Evolutionary conservation across 106 monocot genomes (phyloP).

Genomic region (Hemerocallis citrina): DNA sequence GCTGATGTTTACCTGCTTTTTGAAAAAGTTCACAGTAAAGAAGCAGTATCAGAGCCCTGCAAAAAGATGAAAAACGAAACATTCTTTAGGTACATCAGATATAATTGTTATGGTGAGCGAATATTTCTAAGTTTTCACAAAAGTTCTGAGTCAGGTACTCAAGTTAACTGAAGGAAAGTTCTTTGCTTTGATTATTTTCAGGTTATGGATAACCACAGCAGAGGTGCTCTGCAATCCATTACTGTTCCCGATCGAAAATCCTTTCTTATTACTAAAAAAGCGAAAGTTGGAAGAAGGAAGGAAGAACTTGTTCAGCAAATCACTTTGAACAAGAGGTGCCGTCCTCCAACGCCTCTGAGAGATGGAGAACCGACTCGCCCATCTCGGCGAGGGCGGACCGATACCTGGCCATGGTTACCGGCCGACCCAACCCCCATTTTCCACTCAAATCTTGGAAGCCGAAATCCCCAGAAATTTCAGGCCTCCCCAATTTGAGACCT

Average conservation of each 20-base stretch:
- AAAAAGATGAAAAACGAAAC: conserved; percentile 27
- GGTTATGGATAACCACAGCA: conserved; percentile 44
- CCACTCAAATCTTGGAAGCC: no score
- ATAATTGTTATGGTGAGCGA: conserved; percentile 26
- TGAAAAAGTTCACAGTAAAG: conserved; percentile 27
- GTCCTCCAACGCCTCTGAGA: no score
- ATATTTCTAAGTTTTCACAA: not conserved
- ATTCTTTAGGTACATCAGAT: conserved; percentile 19
- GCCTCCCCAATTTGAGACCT: no score
- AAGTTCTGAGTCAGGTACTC: not conserved
- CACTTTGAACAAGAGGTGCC: no score
- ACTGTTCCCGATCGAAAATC: conserved; percentile 68
- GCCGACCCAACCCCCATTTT: no score
- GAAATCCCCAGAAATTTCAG: no score
- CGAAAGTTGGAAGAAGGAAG: conserved; percentile 79
- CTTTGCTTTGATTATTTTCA: conserved; percentile 11
- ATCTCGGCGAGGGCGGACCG: no score
- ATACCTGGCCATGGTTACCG: no score
- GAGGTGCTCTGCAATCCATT: conserved; percentile 51
- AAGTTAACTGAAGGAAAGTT: not conserved
- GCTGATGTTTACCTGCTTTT: not conserved
- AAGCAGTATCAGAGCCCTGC: conserved; percentile 1
- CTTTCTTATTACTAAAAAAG: conserved; percentile 56
- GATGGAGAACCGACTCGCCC: no score
- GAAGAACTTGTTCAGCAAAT: conserved; percentile 55